Conservation (phyloP, 495 filamentous ascomycete genomes). For the Pseudotulostoma volvatum region DNA sequence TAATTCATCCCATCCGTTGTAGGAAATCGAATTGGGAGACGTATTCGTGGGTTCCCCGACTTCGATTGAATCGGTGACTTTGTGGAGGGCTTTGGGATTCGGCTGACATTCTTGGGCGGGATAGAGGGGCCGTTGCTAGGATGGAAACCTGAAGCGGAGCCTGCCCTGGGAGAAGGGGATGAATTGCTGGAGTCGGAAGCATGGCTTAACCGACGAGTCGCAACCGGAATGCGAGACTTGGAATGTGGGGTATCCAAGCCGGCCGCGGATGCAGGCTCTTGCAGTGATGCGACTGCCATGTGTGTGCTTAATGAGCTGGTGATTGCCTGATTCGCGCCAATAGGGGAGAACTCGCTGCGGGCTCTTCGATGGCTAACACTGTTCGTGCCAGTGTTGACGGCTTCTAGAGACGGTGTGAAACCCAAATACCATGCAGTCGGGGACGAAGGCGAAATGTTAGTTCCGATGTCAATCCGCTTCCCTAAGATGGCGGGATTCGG, state of each 20-base stretch:
- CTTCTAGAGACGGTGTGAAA: slow-evolving; percentile 30
- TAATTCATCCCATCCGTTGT: slow-evolving; percentile 16
- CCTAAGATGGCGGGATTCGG: slow-evolving; percentile 34
- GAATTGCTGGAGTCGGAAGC: slow-evolving; percentile 31
- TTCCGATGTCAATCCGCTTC: slow-evolving; percentile 15
- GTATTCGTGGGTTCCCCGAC: slow-evolving; percentile 15
- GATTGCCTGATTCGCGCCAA: slow-evolving; percentile 11
- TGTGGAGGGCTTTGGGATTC: slow-evolving; percentile 27
- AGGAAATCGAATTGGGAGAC: slow-evolving; percentile 18
- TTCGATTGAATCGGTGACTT: slow-evolving; percentile 17
- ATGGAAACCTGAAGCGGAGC: slow-evolving; percentile 26
- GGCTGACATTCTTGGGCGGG: slow-evolving; percentile 29
- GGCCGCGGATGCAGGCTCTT: slow-evolving; percentile 12
- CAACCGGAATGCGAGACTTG: slow-evolving; percentile 42
- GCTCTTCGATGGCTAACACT: slow-evolving; percentile 28
- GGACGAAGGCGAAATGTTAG: slow-evolving; percentile 29
- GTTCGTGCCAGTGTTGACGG: slow-evolving; percentile 20
- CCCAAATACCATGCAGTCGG: slow-evolving; percentile 41
- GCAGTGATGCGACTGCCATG: slow-evolving; percentile 27
- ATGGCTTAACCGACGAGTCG: slow-evolving; percentile 29
- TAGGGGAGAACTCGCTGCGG: slow-evolving; percentile 28
- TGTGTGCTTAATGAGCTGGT: slow-evolving; percentile 16
- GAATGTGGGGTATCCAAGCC: slow-evolving; percentile 28
- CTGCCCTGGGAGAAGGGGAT: slow-evolving; percentile 26
- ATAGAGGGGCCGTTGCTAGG: slow-evolving; percentile 16